Conservation (phyloP, 352 stramenopile species). For the Phytophthora foliorum region DNA sequence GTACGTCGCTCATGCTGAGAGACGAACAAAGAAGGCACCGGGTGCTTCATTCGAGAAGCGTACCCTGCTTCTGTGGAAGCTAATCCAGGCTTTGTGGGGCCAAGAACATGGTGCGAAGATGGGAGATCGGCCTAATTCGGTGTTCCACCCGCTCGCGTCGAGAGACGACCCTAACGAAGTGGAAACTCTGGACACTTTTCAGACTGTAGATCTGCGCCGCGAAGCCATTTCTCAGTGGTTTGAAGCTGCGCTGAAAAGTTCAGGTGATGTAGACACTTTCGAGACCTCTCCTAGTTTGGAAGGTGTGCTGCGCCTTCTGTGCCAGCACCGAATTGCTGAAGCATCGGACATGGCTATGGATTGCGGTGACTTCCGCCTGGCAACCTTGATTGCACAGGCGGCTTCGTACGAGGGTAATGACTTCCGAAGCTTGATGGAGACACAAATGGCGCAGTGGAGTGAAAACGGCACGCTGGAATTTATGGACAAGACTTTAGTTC, state of each 20-base stretch:
- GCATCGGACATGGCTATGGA: slow-evolving; percentile 70
- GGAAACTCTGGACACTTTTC: slow-evolving; percentile 74
- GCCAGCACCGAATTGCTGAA: slow-evolving; percentile 67
- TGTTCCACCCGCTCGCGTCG: slow-evolving; percentile 58
- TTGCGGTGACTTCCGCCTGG: slow-evolving; percentile 68
- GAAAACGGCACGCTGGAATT: slow-evolving; percentile 58
- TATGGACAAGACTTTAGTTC: slow-evolving; percentile 67
- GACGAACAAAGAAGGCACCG: slow-evolving; percentile 17
- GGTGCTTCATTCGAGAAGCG: slow-evolving; percentile 28
- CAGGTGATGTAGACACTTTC: slow-evolving; percentile 10
- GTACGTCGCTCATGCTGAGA: slow-evolving; percentile 64
- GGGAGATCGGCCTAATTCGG: slow-evolving; percentile 29
- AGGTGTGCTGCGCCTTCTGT: slow-evolving; percentile 53
- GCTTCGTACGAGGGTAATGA: slow-evolving; percentile 60
- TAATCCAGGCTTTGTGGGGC: slow-evolving; percentile 80
- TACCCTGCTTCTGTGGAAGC: slow-evolving; percentile 66
- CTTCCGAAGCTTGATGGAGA: slow-evolving; percentile 59
- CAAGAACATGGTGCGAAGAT: slow-evolving; percentile 67
- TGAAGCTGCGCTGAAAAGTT: slow-evolving; percentile 53
- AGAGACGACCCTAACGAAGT: slow-evolving; percentile 69
- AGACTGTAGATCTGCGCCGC: slow-evolving; percentile 73
- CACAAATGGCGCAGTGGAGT: slow-evolving; percentile 70
- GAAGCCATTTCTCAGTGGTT: slow-evolving; percentile 86
- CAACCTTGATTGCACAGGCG: slow-evolving; percentile 74
- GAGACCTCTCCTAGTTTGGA: slow-evolving; percentile 33